phyloP scores from a whole-genome alignment of 805 yeast genomes.

The Zygosaccharomyces lentus region DNA sequence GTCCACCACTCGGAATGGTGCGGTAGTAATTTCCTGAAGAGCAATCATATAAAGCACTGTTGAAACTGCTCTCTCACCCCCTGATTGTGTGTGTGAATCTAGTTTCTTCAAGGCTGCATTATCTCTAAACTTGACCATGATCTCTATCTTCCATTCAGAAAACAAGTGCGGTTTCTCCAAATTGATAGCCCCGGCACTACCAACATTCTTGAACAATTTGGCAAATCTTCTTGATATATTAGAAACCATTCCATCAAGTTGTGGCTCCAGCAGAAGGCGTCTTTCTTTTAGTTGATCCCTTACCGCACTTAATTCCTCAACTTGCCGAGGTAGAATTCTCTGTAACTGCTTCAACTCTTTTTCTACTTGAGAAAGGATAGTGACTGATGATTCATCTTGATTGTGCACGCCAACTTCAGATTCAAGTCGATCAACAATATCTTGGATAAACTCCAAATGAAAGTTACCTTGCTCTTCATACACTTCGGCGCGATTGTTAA shows the following conservation, averaged over 20 bases:
- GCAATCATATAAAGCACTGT: conserved; percentile 89
- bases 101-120: conserved; percentile 63
- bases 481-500: conserved; percentile 41
- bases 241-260: conserved; percentile 48
- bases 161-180: conserved; percentile 47
- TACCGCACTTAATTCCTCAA: conserved; percentile 23
- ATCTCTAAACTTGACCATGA: conserved; percentile 81
- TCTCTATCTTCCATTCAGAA: conserved; percentile 77
- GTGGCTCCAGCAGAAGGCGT: conserved; percentile 55
- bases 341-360: conserved; percentile 22
- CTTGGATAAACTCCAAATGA: conserved; percentile 37
- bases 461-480: conserved; percentile 37
- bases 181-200: conserved; percentile 79
- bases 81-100: conserved; percentile 88
- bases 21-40: conserved; percentile 77
- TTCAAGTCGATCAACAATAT: conserved; percentile 42
- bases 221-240: conserved; percentile 63
- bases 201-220: conserved; percentile 63
- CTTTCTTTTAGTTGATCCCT: conserved; percentile 40
- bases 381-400: conserved; percentile 38
- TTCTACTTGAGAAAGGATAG: conserved; percentile 32
- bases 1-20: conserved; percentile 94
- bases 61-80: conserved; percentile 96
- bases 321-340: conserved; percentile 21
- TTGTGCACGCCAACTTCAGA: conserved; percentile 41